A percentile compares a stretch with the other conserved stretches of the same genome.
Evolutionary conservation across 2,329 filamentous ascomycete genomes (phyloP).

Genomic region (Chaetomium olivaceum): DNA sequence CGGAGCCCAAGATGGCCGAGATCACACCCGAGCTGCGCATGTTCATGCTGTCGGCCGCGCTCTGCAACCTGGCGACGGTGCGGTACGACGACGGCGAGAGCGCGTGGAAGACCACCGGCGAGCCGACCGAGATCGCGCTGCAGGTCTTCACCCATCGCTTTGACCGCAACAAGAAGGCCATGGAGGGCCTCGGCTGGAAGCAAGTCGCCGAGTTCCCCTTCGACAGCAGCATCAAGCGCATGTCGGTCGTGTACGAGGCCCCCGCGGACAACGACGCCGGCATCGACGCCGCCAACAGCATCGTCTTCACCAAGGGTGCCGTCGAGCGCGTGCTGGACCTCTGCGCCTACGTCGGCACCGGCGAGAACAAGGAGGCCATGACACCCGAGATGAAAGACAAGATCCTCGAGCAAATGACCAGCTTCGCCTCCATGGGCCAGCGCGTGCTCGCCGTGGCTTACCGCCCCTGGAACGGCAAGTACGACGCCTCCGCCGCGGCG

Average conservation of each 20-base stretch:
- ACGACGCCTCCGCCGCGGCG: slow-evolving; percentile 36
- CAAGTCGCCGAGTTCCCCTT: slow-evolving; percentile 74
- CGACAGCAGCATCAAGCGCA: slow-evolving; percentile 75
- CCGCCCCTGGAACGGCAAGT: slow-evolving; percentile 57
- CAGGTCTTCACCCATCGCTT: slow-evolving; percentile 75
- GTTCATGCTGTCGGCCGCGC: slow-evolving; percentile 58
- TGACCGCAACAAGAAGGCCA: slow-evolving; percentile 54
- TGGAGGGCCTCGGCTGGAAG: slow-evolving; percentile 58
- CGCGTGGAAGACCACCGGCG: slow-evolving; percentile 67
- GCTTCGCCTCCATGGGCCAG: slow-evolving; percentile 66
- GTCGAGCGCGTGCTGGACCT: slow-evolving; percentile 62
- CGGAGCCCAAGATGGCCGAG: slow-evolving; percentile 41
- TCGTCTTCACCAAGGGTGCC: slow-evolving; percentile 64
- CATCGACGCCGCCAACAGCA: slow-evolving; percentile 46
- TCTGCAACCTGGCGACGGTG: slow-evolving; percentile 66
- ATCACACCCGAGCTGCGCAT: slow-evolving; percentile 53
- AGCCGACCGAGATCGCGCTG: slow-evolving; percentile 74
- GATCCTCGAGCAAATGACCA: slow-evolving; percentile 57
- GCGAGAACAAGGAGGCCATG: slow-evolving; percentile 46
- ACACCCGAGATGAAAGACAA: slow-evolving; percentile 52
- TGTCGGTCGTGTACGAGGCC: slow-evolving; percentile 71
- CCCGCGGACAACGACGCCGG: slow-evolving; percentile 44
- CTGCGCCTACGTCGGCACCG: slow-evolving; percentile 51
- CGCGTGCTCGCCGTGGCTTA: slow-evolving; percentile 72
- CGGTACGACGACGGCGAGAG: slow-evolving; percentile 55